Conservation (phyloP, 129 eudicot genomes). For the Scalesia atractyloides region DNA sequence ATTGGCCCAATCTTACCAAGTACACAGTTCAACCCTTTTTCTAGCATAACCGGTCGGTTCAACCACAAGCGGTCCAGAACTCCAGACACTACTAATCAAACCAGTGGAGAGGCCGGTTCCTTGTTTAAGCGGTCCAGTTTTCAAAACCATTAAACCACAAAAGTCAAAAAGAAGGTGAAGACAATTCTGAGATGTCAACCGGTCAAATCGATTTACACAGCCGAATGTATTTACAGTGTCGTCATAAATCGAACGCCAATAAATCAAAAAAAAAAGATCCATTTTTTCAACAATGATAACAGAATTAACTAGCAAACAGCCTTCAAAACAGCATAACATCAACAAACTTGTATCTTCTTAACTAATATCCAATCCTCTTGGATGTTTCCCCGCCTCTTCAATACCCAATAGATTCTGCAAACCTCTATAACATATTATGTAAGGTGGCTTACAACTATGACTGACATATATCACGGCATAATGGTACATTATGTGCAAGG, state of each 20-base stretch:
- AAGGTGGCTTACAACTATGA: neutral
- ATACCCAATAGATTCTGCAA: conserved; percentile 33
- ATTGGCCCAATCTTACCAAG: no score
- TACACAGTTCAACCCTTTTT: no score
- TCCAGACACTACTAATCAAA: no score
- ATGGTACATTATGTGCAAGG: conserved; percentile 12
- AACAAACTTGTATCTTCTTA: conserved; percentile 11
- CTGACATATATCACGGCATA: neutral
- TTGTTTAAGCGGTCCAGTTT: no score
- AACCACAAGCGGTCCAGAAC: no score
- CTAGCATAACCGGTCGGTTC: no score
- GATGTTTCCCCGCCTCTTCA: conserved; percentile 19
- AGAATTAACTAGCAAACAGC: conserved; percentile 25
- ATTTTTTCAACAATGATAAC: conserved; percentile 20
- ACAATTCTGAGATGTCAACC: neutral
- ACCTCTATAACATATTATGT: neutral
- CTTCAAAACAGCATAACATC: conserved; percentile 21
- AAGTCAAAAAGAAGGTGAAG: neutral
- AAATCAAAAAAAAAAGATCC: conserved; percentile 13
- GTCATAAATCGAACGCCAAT: conserved; percentile 34
- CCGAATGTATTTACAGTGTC: conserved; percentile 58
- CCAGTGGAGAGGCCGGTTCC: no score
- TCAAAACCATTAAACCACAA: neutral
- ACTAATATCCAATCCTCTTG: conserved; percentile 16
- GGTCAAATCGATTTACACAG: conserved; percentile 38